Evolutionary conservation across 768 basidiomycete species (phyloP).

Genomic region (Jaapia argillacea): DNA sequence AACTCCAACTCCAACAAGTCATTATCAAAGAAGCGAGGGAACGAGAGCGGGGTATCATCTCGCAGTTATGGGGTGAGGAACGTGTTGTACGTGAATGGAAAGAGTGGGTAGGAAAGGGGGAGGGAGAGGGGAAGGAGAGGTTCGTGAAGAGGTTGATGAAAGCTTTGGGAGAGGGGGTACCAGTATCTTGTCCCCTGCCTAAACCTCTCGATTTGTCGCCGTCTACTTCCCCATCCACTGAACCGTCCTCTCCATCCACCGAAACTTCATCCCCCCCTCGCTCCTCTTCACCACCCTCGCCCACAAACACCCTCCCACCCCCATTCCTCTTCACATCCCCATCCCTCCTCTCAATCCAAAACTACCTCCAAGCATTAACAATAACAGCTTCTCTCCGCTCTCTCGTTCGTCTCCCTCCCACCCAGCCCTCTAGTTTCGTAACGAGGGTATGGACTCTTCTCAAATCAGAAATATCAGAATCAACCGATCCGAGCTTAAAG

Average conservation of each 20-base stretch:
- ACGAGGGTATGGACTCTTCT: conserved; percentile 59
- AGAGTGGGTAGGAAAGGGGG: conserved; percentile 12
- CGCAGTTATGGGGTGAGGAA: conserved; percentile 36
- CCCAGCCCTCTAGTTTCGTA: conserved; percentile 30
- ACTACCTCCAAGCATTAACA: conserved; percentile 61
- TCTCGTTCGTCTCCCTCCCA: conserved; percentile 35
- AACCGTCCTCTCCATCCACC: too few species aligned
- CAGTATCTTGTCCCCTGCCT: conserved; percentile 15
- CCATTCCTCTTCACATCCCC: conserved; percentile 53
- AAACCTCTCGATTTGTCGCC: conserved; percentile 7
- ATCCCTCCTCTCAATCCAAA: conserved; percentile 48
- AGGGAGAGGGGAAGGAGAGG: neutral
- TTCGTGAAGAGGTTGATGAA: conserved; percentile 12
- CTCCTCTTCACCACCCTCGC: too few species aligned
- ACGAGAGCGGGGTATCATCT: conserved; percentile 44
- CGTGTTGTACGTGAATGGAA: conserved; percentile 18
- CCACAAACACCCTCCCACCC: conserved; percentile 59
- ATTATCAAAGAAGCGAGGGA: conserved; percentile 42
- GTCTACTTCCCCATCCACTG: too few species aligned
- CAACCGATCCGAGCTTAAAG: too few species aligned
- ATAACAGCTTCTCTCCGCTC: conserved; percentile 52
- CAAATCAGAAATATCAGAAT: conserved; percentile 44
- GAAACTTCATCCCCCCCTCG: too few species aligned
- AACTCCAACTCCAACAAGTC: conserved; percentile 40
- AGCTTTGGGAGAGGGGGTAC: conserved; percentile 12